These are phyloP conservation scores for Trichoderma polysporum DNA, from an alignment of 2,329 filamentous ascomycete genomes.

Conservation along the genomic window DNA sequence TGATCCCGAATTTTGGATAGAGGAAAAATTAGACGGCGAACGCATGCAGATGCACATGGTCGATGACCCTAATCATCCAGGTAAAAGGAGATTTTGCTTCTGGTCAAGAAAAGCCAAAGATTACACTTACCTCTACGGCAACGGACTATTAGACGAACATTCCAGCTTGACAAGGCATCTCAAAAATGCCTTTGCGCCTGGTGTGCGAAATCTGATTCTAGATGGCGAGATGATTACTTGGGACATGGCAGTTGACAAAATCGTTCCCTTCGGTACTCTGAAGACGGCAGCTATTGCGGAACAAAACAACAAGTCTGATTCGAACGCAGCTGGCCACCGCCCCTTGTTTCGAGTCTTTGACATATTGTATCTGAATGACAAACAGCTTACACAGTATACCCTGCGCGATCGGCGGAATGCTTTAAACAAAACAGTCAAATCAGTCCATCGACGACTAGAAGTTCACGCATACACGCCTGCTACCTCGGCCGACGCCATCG, in stretches of 20 bases:
- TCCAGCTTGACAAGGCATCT: constrained; percentile 80
- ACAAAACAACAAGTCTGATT: constrained; percentile 62
- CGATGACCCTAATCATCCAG: constrained; percentile 64
- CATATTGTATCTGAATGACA: constrained; percentile 83
- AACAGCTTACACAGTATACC: constrained; percentile 76
- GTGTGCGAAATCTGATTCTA: constrained; percentile 82
- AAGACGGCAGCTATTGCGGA: constrained; percentile 86
- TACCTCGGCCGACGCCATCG: constrained; percentile 68
- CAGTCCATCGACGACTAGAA: constrained; percentile 75
- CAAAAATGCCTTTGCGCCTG: constrained; percentile 70
- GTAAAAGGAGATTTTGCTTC: constrained; percentile 75
- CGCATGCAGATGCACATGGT: constrained; percentile 95
- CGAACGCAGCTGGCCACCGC: constrained; percentile 49
- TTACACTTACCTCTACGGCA: constrained; percentile 91
- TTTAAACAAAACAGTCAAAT: constrained; percentile 67
- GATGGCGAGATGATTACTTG: constrained; percentile 99
- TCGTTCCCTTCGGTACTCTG: constrained; percentile 86
- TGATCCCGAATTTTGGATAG: constrained; percentile 86
- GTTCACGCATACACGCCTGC: constrained; percentile 72
- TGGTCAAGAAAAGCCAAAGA: constrained; percentile 97
- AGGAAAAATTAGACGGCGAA: constrained; percentile 96
- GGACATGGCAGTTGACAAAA: constrained; percentile 81
- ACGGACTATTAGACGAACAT: constrained; percentile 69
- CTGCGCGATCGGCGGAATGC: constrained; percentile 77
- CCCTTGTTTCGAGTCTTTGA: constrained; percentile 88